These are phyloP conservation scores for Breynia disticha DNA, from an alignment of 441 rosid species.

Conservation along the genomic window DNA sequence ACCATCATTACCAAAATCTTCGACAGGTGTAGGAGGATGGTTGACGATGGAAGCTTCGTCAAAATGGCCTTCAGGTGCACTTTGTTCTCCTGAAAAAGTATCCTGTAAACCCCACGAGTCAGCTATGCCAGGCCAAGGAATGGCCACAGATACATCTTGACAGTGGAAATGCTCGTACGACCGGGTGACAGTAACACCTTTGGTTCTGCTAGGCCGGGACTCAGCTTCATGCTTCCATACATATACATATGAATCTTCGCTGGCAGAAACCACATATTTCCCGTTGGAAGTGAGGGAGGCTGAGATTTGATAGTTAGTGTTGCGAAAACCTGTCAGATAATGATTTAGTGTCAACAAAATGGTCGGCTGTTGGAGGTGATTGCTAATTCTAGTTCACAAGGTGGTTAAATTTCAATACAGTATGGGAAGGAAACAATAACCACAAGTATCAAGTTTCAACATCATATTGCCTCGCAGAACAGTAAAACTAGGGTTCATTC, in stretches of 20 bases:
- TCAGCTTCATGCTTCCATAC: constrained; percentile 88
- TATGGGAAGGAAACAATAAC: no score
- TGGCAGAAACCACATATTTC: constrained; percentile 78
- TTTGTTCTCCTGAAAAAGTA: constrained; percentile 25
- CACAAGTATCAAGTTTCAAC: no score
- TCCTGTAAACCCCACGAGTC: constrained; percentile 42
- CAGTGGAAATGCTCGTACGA: constrained; percentile 87
- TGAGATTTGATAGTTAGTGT: constrained; percentile 83
- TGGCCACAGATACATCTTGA: constrained; percentile 80
- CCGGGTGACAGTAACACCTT: constrained; percentile 53
- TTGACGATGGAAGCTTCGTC: constrained; percentile 56
- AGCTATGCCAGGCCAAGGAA: constrained; percentile 91
- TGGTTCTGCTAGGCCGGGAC: constrained; percentile 65
- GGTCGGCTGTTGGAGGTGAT: constrained; percentile 9
- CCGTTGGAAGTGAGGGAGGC: constrained; percentile 75
- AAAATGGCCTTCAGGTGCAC: constrained; percentile 28
- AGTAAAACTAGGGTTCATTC: no score
- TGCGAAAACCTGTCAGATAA: constrained; percentile 69
- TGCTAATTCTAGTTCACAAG: neutral
- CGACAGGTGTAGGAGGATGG: constrained; percentile 87
- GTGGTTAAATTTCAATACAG: no score
- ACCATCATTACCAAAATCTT: constrained; percentile 35
- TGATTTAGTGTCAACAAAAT: constrained; percentile 13
- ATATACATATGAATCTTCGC: constrained; percentile 88
- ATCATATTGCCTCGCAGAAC: no score